Evolutionary conservation across 2,329 filamentous ascomycete species (phyloP).

Genomic region (Colletotrichum scovillei): DNA sequence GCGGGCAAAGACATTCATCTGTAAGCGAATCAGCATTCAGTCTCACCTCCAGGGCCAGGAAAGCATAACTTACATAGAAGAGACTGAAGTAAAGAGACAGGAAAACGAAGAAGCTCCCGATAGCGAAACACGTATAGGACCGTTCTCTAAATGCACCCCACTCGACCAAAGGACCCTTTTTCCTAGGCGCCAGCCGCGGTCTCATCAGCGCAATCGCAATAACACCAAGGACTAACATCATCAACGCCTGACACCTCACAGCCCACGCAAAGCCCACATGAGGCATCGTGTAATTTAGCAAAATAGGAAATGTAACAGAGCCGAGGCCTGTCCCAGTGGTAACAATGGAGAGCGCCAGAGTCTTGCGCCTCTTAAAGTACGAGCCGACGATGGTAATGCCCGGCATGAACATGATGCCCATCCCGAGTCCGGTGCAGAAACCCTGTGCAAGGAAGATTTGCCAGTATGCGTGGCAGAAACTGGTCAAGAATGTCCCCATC

Average conservation of each 20-base stretch:
- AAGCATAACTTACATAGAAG: too few relatives aligned
- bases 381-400: conserved; percentile 66
- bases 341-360: conserved; percentile 68
- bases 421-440: conserved; percentile 66
- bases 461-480: conserved; percentile 55
- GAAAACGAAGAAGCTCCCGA: too few relatives aligned
- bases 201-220: conserved; percentile 55
- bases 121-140: too few relatives aligned
- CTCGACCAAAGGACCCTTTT: conserved; percentile 41
- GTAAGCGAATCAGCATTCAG: too few relatives aligned
- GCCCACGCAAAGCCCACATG: conserved; percentile 74
- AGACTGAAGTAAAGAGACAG: too few relatives aligned
- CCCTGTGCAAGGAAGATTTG: conserved; percentile 65
- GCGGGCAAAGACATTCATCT: too few relatives aligned
- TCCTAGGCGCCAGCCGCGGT: conserved; percentile 60
- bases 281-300: conserved; percentile 66
- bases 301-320: conserved; percentile 71
- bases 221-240: conserved; percentile 60
- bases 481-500: conserved; percentile 58
- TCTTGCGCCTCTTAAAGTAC: conserved; percentile 70
- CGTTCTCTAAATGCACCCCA: too few relatives aligned
- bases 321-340: conserved; percentile 71
- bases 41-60: too few relatives aligned
- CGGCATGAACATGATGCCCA: conserved; percentile 65
- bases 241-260: conserved; percentile 69